Evolutionary conservation across 2,329 filamentous ascomycete species (phyloP).

Genomic region (Chaetomiaceae sp.): DNA sequence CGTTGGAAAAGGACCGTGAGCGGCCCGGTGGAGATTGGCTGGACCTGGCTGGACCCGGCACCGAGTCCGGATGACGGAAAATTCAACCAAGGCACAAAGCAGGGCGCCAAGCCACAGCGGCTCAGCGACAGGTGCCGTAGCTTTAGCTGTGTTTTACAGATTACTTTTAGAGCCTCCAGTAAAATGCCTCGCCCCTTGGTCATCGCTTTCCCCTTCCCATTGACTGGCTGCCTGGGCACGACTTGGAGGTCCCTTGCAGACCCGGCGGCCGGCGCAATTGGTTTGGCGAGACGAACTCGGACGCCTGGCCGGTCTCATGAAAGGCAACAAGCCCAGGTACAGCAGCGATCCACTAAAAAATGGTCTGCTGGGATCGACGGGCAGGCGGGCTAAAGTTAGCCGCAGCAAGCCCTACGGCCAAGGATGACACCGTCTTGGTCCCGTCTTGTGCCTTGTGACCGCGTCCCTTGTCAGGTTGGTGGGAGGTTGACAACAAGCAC

Average conservation of each 20-base stretch:
- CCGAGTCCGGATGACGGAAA: conserved; percentile 17
- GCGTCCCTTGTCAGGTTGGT: not conserved
- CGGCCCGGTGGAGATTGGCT: conserved; percentile 17
- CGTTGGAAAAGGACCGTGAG: conserved; percentile 16
- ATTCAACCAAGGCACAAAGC: conserved; percentile 15
- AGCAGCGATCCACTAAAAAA: not conserved
- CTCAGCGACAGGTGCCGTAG: no score
- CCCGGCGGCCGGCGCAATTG: not conserved
- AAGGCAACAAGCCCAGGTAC: not conserved
- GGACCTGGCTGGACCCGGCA: conserved; percentile 10
- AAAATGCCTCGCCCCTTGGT: not conserved
- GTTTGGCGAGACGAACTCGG: no score
- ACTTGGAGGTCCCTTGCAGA: not conserved
- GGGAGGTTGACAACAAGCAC: no score
- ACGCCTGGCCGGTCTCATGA: no score
- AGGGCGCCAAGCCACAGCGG: not conserved
- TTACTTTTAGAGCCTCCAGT: not conserved
- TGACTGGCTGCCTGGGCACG: no score
- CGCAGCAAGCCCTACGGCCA: not conserved
- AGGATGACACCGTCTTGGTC: no score
- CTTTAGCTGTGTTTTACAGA: no score
- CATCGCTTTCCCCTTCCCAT: no score
- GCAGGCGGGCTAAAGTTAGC: conserved; percentile 1
- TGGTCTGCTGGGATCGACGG: not conserved
- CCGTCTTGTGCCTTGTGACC: not conserved